A percentile compares a stretch with the other conserved stretches of the same genome.
Evolutionary conservation across 1,284 basidiomycete genomes (phyloP).

Genomic region (Tylopilus orsonianus): DNA sequence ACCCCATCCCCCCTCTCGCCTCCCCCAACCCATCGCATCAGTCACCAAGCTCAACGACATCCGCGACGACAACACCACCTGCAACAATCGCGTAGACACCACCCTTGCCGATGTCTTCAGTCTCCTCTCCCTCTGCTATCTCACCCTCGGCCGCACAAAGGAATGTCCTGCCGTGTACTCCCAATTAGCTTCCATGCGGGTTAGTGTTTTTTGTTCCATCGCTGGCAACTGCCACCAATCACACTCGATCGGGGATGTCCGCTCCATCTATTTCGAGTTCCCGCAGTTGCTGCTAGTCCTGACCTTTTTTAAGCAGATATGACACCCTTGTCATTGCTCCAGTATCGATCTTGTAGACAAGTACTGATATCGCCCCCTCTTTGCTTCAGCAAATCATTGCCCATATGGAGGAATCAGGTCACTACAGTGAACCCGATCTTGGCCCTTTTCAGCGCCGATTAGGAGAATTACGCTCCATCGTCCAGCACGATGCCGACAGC

Average conservation of each 20-base stretch:
- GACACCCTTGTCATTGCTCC: slow-evolving; percentile 19
- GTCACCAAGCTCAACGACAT: slow-evolving; percentile 93
- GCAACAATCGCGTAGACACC: slow-evolving; percentile 89
- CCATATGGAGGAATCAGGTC: slow-evolving; percentile 91
- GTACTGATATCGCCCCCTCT: slow-evolving; percentile 26
- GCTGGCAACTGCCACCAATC: slow-evolving; percentile 1
- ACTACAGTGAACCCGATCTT: slow-evolving; percentile 89
- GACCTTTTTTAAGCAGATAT: slow-evolving; percentile 28
- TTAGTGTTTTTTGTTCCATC: slow-evolving; percentile 47
- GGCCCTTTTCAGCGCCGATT: slow-evolving; percentile 82
- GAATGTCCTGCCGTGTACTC: slow-evolving; percentile 93
- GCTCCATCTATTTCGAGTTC: slow-evolving; percentile 8
- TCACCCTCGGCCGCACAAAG: slow-evolving; percentile 90
- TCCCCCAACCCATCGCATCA: slow-evolving; percentile 33
- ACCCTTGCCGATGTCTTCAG: slow-evolving; percentile 93
- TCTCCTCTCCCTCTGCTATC: slow-evolving; percentile 87
- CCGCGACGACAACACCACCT: slow-evolving; percentile 73
- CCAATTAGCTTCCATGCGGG: slow-evolving; percentile 91
- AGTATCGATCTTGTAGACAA: slow-evolving; percentile 22
- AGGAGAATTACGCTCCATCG: slow-evolving; percentile 76
- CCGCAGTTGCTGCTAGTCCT: slow-evolving; percentile 21
- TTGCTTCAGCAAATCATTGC: slow-evolving; percentile 81
- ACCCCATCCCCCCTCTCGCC: neutral
- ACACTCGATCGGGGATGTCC: slow-evolving; percentile 1
- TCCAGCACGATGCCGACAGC: slow-evolving; percentile 78